Evolutionary conservation across 768 basidiomycete genomes (phyloP), one percentile per base, ranked within the genome.

Genomic region (Mycena indigotica): DNA sequence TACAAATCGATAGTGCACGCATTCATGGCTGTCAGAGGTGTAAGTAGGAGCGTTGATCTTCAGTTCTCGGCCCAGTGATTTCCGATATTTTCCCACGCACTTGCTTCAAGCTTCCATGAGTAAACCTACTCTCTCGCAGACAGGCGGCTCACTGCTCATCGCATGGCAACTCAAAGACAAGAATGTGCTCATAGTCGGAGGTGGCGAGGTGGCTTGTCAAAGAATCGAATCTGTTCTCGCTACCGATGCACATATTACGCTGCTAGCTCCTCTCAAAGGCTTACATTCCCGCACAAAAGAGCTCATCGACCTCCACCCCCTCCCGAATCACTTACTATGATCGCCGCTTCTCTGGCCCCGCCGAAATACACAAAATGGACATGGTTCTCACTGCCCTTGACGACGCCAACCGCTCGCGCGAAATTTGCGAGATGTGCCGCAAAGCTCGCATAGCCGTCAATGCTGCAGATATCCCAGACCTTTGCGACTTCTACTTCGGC

Each of bases 401-500:
- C 73, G 87, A 95, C 71, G 84, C 85, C 60, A 74, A 80, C 1
- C 77, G 84, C 55, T 93, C 91, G 24, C 82, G 83, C 52, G 68
- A 79, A n/a, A 95, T 98, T 41, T 89, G 83, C 66, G 66, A 79
- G 8, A 75, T 87, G 65, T 90, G 89, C 65, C 76, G 93, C 53
- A 76, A 80, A 24, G 78, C 72, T 52, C 82, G 78, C 46, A 88
- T 98, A 50, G 93, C 95, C 5, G 88, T 96, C 53, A 99, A 99
- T 72, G 93, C 94, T 59, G 97, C 97, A 35, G 96, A 99, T 75
- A 89, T 98, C 58, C 97, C 97, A 2, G 86, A 91, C 41, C 84
- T 87, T 40, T 99, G 97, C 79, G 96, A 99, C 73, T 99, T 99
- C 69, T 98, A 95, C 78, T 99, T 98, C 75, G 97, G 97, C 50